Base-by-base conservation (phyloP, 495 filamentous ascomycete species). In the Neurospora sp. region DNA sequence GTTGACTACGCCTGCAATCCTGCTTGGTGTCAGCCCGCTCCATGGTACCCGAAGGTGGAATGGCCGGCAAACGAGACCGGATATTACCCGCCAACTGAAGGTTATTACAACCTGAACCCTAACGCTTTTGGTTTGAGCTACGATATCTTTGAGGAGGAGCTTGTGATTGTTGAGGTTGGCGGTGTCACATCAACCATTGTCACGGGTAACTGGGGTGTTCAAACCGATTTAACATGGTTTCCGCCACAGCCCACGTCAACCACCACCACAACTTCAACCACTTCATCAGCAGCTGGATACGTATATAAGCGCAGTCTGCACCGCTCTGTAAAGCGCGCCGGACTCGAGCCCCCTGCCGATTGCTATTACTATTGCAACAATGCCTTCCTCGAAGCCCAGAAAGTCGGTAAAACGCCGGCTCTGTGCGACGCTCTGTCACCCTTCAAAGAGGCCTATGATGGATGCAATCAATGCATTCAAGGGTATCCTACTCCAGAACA, bases 71-170 rank as follows among this genome's bases (percentile, higher is more conserved):
- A 85, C 59, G 44, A 81, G 62, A 84, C 87, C 5, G 74, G 80
- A 62, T 84, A 82, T 80, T 89, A 85, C 80, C 86, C 87, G 18
- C 80, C 87, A 20, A 84, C 84, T 12, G 75, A 83, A 4, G 85
- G 84, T 5, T 92, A 91, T 76, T 92, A 88, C 81, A 88, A 92
- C 59, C 84, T 92, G n/a, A 81, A 88, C 23, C 91, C 91, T 7
- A 75, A 78, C 2, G 83, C 82, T 18, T 93, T 93, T 76, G 90
- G 89, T 9, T 76, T 93, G 37, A 86, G 84, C 69, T 86, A 89
- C 73, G 84, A 83, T 40, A 90, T 93, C 42, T 92, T 92, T 75
- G 83, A 78, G 48, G 40, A 78, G 4, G 71, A 81, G 27, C 73
- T 76, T 0, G 41, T 80, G n/a, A 70, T 78, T 16, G 44, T 72